Evolutionary conservation across 2,329 filamentous ascomycete genomes (phyloP), one percentile per base, ranked within the genome.

Genomic region (Talaromyces sp.): DNA sequence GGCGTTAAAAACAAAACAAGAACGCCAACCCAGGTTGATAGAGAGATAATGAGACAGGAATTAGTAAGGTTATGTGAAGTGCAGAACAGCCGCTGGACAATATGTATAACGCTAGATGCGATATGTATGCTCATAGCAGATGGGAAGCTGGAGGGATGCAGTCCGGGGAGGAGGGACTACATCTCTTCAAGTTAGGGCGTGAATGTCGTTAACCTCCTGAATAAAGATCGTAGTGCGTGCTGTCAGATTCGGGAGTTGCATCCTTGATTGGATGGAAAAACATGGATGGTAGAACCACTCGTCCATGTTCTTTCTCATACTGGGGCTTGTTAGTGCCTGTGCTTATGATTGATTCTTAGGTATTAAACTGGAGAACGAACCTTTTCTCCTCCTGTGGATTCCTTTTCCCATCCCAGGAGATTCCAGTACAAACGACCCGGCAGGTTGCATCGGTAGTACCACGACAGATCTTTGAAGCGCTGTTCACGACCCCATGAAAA

Each of bases 401-500:
- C 69, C 62, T 70, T 68, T 61, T 69, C 65, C 70, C 70, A 73
- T 59, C 70, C 70, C 4, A 72, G 61, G 9, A 72, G 64, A 50
- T 70, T 68, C 64, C 71, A 70, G 62, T 68, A 72, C 54, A 73
- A 59, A 2, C 68, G 69, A 63, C 68, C 71, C n/a, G 70, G 67
- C 58, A 71, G 65, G 31, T 67, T 69, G 29, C 69, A 69, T 19
- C 68, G 70, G 60, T 70, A 72, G 64, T 72, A 73, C 70, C 70
- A 72, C 17, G 70, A 72, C 66, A 71, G 64, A 55, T 71, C 70
- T 29, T 69, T 64, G 68, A 70, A 73, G 24, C 69, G 68, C 54
- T 67, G 64, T 59, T 72, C 70, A 51, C 70, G 70, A 63, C 69
- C 70, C 66, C 70, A 71, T 55, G 70, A 71, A 63, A 72, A 73